Evolutionary conservation across 805 yeast species (phyloP).

Genomic region (Allodekkera sacchari): DNA sequence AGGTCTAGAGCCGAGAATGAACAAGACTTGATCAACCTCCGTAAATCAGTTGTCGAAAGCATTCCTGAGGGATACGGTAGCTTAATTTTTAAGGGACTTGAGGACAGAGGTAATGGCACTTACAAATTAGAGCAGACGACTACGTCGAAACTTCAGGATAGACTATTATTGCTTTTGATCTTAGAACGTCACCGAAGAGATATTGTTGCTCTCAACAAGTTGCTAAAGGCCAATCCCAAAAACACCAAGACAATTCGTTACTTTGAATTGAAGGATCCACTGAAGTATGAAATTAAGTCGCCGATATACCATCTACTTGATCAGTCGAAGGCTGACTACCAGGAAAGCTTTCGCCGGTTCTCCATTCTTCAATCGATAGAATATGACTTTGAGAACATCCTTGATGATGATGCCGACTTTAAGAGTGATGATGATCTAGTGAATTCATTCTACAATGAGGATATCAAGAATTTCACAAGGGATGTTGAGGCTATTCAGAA

Average conservation of each 20-base stretch:
- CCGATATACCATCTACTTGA: conserved; percentile 19
- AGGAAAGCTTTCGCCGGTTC: conserved; percentile 22
- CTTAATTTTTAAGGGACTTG: conserved; percentile 17
- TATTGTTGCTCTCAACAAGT: conserved; percentile 18
- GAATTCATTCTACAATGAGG: conserved; percentile 21
- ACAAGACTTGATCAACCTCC: conserved; percentile 14
- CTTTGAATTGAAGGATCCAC: conserved; percentile 20
- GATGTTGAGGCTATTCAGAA: conserved; percentile 7
- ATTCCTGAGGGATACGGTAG: conserved; percentile 18
- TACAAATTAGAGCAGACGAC: conserved; percentile 18
- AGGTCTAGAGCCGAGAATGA: conserved; percentile 13
- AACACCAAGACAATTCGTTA: conserved; percentile 13
- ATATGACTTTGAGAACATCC: conserved; percentile 24
- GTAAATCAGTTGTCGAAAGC: conserved; percentile 12
- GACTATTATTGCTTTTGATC: conserved; percentile 24
- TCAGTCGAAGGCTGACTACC: conserved; percentile 12
- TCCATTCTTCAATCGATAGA: conserved; percentile 29
- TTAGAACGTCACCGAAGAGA: conserved; percentile 30
- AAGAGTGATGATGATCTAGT: conserved; percentile 21
- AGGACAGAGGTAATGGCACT: conserved; percentile 6
- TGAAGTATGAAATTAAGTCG: conserved; percentile 27
- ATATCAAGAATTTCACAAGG: conserved; percentile 18
- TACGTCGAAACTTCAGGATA: conserved; percentile 25
- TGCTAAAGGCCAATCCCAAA: conserved; percentile 8
- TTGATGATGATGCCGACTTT: conserved; percentile 19